Evolutionary conservation across 345 rosid genomes (phyloP), one percentile per base, ranked within the genome.

Genomic region (Ceriops tagal): DNA sequence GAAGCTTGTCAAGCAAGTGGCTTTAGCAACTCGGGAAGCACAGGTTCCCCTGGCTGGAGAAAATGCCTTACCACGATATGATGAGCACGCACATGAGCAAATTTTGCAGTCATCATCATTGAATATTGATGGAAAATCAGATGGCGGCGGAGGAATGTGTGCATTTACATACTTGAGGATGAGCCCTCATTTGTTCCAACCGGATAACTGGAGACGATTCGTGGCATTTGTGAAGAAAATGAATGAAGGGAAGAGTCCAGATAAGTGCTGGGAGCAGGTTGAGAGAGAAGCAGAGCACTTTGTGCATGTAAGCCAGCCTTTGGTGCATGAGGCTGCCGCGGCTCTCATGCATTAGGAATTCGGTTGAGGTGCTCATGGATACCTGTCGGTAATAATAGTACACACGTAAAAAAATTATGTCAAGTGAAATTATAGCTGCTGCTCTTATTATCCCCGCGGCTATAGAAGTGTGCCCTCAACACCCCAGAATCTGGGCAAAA

Each of bases 141-240:
- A n/a, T 4, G 86, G 72, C 39, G 70, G 71, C 39, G 70, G 71
- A 71, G 84, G 88, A 78, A 93, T 91, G 99, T 95, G 96, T 22
- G 97, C 99, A 19, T 95, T 95, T 78, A 91, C 97, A 0, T 95
- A 95, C 82, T 73, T 95, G 75, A 88, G 99, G 81, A 91, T 95
- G 99, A 95, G 79, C 37, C 97, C 99, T 0, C 74, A 84, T 32
- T 62, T 93, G 65, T 93, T 93, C 49, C 86, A 91, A 24, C 80
- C 86, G 0, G 88, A 88, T 4, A 91, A 93, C 70, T 93, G 98
- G 97, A 86, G 96, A 62, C 80, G 74, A 31, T 93, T 93, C 20
- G 96, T 93, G 22, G 82, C 82, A 19, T 91, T 93, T 49, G 96
- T 89, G 75, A 91, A 88, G 92, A 91, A 86, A 83, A 93, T 93